Evolutionary conservation across 1,284 basidiomycete genomes (phyloP), one percentile per base, ranked within the genome.

Genomic region (Puccinia polysora): DNA sequence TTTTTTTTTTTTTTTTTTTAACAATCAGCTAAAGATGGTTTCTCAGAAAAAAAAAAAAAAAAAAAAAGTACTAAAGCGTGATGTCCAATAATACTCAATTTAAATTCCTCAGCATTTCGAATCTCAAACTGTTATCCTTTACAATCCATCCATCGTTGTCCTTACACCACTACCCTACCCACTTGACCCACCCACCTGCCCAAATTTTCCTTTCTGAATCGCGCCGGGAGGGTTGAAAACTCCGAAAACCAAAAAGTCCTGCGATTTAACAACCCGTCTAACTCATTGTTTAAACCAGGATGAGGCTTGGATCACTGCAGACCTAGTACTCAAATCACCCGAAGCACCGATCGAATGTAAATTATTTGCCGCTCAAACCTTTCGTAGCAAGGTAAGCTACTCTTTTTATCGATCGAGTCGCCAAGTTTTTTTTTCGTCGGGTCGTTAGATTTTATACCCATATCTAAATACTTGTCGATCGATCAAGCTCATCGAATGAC

Each of bases 271-370:
- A n/a, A n/a, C n/a, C n/a, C n/a, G n/a, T n/a, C n/a, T n/a, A n/a
- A n/a, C n/a, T n/a, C n/a, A n/a, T n/a, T n/a, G n/a, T n/a, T n/a
- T n/a, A n/a, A n/a, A 45, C 53, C 85, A 97, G 90, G 85, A 87
- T 79, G 90, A 97, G 81, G 95, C 96, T 77, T 99, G 96, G 96
- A 84, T 88, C 76, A 91, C 90, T 59, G 95, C 92, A 81, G 95
- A 97, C 82, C 83, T 88, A 77, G 85, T 99, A 74, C 86, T 99
- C 70, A 86, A 89, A 72, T 86, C 88, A 2, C 85, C 87, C 58
- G 89, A 92, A 75, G 86, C 87, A 4, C 89, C 92, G 1, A 80
- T 85, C 59, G 86, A 91, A 73, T 90, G 91, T 40, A 90, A 93
- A 78, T 82, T 97, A 59, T 97, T 99, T 79, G 92, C 94, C 18